Conservation (phyloP, 805 yeast species). For the Candida peoriensis region DNA sequence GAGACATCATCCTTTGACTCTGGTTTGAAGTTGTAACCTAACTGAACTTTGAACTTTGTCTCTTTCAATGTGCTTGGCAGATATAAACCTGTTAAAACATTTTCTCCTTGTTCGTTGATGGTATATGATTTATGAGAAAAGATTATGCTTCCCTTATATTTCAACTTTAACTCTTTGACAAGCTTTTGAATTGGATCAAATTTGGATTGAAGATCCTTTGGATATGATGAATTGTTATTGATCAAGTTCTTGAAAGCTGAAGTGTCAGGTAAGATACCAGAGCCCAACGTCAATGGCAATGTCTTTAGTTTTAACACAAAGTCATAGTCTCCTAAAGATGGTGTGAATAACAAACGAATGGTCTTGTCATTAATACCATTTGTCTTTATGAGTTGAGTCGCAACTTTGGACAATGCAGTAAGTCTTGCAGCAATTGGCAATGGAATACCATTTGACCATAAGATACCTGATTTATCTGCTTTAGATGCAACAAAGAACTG, state of each 20-base stretch:
- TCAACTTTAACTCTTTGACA: slow-evolving; percentile 53
- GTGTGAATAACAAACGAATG: slow-evolving; percentile 61
- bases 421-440: slow-evolving; percentile 82
- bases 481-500: slow-evolving; percentile 82
- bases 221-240: slow-evolving; percentile 25
- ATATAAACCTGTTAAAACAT: slow-evolving; percentile 76
- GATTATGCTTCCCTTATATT: slow-evolving; percentile 62
- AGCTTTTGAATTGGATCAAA: slow-evolving; percentile 60
- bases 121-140: slow-evolving; percentile 57
- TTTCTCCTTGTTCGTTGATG: slow-evolving; percentile 50
- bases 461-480: slow-evolving; percentile 79
- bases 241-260: slow-evolving; percentile 56
- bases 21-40: slow-evolving; percentile 72
- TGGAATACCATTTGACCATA: slow-evolving; percentile 66
- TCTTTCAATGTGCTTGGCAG: slow-evolving; percentile 57
- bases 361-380: slow-evolving; percentile 39
- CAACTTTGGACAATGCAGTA: slow-evolving; percentile 81
- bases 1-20: slow-evolving; percentile 45
- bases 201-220: slow-evolving; percentile 36
- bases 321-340: slow-evolving; percentile 82
- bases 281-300: slow-evolving; percentile 36
- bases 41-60: slow-evolving; percentile 71
- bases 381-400: slow-evolving; percentile 46
- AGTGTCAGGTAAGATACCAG: slow-evolving; percentile 48
- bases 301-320: slow-evolving; percentile 61